Evolutionary conservation across 495 filamentous ascomycete genomes (phyloP), one percentile per base, ranked within the genome.

Genomic region (Podospora sp.): DNA sequence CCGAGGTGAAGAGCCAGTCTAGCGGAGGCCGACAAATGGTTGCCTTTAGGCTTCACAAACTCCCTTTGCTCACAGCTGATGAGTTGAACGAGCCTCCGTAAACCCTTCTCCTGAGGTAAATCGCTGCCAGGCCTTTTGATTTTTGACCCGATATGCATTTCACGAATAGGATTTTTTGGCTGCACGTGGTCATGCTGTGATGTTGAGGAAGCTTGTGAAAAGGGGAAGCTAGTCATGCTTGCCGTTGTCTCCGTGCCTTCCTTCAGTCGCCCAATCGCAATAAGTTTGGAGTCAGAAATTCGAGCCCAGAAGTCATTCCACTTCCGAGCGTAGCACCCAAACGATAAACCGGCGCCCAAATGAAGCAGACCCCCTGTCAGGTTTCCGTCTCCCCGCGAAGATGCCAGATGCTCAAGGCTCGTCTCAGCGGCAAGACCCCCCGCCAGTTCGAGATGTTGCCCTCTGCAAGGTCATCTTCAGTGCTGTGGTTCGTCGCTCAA

Each of bases 401-500:
- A 46, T 46, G 40, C 14, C 40, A 46, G 12, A 46, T 6, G 40
- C 40, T 18, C 11, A 14, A 46, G 40, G 40, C 40, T 4, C 40
- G 16, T 14, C 40, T 12, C 40, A 2, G 2, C 40, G 14, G 40
- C 9, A 46, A 14, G 29, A 33, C 3, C 5, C 5, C 14, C 11
- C 40, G 14, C 11, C 16, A 18, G 40, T 12, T 11, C 40, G 67
- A 25, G 68, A 75, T 59, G 18, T 69, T 21, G 66, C 66, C 35
- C 35, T 68, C 27, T 71, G 73, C 69, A 75, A 75, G 24, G 65
- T 67, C 16, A 35, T 71, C 1, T 71, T 73, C 14, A 55, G 49
- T 18, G 67, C 71, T n/a, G 66, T 35, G 51, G 71, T 75, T 16
- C 8, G 24, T 36, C 21, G 3, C 22, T n/a, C 8, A 55, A 11